Conservation (phyloP, 164 flowering plant species). For the Vitis labrusca region DNA sequence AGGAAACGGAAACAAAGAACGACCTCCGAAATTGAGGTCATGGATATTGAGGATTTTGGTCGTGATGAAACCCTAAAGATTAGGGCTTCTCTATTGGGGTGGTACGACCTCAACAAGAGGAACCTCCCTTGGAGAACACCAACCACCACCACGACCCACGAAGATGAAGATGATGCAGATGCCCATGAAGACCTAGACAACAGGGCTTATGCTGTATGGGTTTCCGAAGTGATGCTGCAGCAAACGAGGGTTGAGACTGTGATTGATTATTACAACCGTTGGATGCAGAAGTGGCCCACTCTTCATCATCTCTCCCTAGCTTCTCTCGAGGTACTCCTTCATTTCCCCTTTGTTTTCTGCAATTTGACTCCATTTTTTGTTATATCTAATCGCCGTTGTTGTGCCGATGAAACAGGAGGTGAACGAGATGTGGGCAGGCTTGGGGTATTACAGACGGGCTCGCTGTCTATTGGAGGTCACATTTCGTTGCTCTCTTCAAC, state of each 20-base stretch:
- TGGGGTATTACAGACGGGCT: constrained; percentile 94
- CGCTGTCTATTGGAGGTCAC: constrained; percentile 85
- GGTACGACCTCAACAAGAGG: constrained; percentile 65
- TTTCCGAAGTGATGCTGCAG: constrained; percentile 95
- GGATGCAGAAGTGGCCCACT: constrained; percentile 95
- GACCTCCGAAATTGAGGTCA: neutral
- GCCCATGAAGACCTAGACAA: constrained; percentile 23
- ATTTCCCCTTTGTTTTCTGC: neutral
- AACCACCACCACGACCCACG: neutral
- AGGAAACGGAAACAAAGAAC: neutral
- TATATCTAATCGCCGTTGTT: neutral
- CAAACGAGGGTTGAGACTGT: constrained; percentile 89
- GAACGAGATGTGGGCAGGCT: constrained; percentile 98
- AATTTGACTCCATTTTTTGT: neutral
- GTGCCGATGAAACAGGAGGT: constrained; percentile 63
- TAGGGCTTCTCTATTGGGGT: constrained; percentile 50
- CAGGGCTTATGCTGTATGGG: constrained; percentile 94
- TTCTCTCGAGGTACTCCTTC: constrained; percentile 68
- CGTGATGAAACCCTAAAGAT: constrained; percentile 26
- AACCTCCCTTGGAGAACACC: constrained; percentile 63
- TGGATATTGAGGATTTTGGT: constrained; percentile 49
- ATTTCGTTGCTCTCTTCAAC: neutral
- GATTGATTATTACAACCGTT: constrained; percentile 69
- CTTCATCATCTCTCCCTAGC: constrained; percentile 74
- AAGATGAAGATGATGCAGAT: constrained; percentile 18